Evolutionary conservation across 2,329 filamentous ascomycete species (phyloP).

Genomic region (Metarhizium album): DNA sequence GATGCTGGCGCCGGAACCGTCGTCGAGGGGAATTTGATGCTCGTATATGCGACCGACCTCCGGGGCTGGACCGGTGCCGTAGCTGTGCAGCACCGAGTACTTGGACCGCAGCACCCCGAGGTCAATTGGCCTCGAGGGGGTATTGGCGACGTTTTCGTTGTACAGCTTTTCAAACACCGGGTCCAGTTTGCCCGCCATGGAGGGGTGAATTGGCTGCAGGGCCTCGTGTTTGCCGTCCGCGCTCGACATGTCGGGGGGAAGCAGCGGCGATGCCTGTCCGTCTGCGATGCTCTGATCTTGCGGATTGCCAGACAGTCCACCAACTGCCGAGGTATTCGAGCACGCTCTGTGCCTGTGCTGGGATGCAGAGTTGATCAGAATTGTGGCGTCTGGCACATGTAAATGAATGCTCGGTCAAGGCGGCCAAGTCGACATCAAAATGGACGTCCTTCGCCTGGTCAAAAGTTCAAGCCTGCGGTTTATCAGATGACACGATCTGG

Average conservation of each 20-base stretch:
- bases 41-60: constrained; percentile 30
- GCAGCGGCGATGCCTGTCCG: too few relatives aligned
- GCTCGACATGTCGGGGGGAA: neutral
- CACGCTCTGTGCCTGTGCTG: too few relatives aligned
- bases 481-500: too few relatives aligned
- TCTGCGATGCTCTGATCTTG: too few relatives aligned
- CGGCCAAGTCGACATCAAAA: too few relatives aligned
- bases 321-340: too few relatives aligned
- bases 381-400: too few relatives aligned
- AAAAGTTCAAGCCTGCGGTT: too few relatives aligned
- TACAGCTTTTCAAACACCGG: constrained; percentile 37
- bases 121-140: constrained; percentile 28
- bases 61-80: constrained; percentile 30
- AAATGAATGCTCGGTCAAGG: too few relatives aligned
- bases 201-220: constrained; percentile 37
- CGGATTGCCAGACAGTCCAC: too few relatives aligned
- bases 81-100: constrained; percentile 34
- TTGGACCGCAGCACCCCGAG: constrained; percentile 25
- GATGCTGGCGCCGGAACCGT: constrained; percentile 15
- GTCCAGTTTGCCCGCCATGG: constrained; percentile 34
- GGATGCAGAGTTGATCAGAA: too few relatives aligned
- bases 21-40: constrained; percentile 20
- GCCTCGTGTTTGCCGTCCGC: constrained; percentile 23
- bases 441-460: too few relatives aligned
- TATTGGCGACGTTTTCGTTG: constrained; percentile 32